Conservation (phyloP, 345 rosid genomes). For the Erucastrum elatum region DNA sequence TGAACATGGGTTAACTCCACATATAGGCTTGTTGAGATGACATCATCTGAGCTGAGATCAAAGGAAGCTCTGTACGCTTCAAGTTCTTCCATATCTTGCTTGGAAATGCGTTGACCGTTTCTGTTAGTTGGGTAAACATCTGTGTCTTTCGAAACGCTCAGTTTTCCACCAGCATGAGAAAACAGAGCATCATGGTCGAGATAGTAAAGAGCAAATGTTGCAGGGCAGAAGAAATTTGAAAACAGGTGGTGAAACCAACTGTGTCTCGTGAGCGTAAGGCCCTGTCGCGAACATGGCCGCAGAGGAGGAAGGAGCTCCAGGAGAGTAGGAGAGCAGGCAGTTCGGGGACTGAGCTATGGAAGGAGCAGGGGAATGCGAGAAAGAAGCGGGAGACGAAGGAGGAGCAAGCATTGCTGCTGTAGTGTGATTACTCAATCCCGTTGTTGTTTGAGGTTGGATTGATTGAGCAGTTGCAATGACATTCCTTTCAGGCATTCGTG, state of each 20-base stretch:
- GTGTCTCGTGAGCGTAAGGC: constrained; percentile 92
- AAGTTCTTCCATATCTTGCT: constrained; percentile 82
- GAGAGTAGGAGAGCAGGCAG: constrained; percentile 66
- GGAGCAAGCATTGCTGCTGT: constrained; percentile 81
- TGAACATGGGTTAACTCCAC: constrained; percentile 78
- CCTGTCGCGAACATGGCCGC: constrained; percentile 93
- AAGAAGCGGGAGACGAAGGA: constrained; percentile 94
- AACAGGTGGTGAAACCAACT: constrained; percentile 94
- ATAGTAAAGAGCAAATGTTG: constrained; percentile 87
- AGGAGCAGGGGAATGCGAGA: constrained; percentile 79
- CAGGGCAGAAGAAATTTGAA: constrained; percentile 97
- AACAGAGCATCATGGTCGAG: constrained; percentile 80
- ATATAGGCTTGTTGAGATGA: constrained; percentile 72
- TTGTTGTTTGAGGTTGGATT: constrained; percentile 63
- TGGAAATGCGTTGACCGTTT: constrained; percentile 64
- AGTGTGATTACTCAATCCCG: constrained; percentile 63
- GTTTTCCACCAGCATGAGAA: constrained; percentile 86
- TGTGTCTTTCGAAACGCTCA: constrained; percentile 90
- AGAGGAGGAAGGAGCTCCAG: constrained; percentile 79
- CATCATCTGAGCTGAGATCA: constrained; percentile 95
- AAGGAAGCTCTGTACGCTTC: constrained; percentile 98
- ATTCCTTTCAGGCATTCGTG: constrained; percentile 77
- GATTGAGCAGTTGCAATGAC: constrained; percentile 56
- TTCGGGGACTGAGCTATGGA: constrained; percentile 88
- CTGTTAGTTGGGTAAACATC: constrained; percentile 56